These are phyloP conservation scores for Acmispon strigosus DNA, from an alignment of 306 rosid genomes.

Conservation along the genomic window DNA sequence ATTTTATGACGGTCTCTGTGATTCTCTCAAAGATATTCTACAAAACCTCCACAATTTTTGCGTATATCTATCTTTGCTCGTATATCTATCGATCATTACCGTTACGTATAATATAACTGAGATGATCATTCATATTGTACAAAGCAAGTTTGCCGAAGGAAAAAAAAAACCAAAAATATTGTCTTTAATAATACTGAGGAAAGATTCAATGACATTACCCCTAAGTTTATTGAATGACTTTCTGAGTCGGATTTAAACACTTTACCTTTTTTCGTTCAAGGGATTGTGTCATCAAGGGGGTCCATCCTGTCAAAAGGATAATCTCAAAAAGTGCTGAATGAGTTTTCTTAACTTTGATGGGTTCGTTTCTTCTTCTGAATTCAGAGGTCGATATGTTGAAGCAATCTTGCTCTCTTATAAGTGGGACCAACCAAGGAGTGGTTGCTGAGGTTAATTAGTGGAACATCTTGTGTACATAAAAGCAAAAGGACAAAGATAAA, in stretches of 20 bases:
- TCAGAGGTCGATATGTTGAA: conserved; percentile 15
- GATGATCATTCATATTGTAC: background rate
- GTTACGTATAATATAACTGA: no score
- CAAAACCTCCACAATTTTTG: no score
- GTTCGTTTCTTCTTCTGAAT: conserved; percentile 8
- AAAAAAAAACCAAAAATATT: background rate
- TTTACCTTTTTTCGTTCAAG: conserved; percentile 30
- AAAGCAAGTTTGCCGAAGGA: background rate
- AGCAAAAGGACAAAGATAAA: conserved; percentile 17
- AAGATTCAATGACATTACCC: background rate
- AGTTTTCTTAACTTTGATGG: conserved; percentile 21
- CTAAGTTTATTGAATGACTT: conserved; percentile 46
- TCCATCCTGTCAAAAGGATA: conserved; percentile 22
- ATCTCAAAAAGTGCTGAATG: conserved; percentile 28
- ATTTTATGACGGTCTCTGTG: no score
- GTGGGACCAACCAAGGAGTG: conserved; percentile 31
- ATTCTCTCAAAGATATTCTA: no score
- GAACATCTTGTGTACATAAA: conserved; percentile 12
- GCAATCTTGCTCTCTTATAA: background rate
- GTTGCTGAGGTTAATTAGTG: conserved; percentile 12
- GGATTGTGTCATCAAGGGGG: conserved; percentile 44
- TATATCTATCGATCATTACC: no score
- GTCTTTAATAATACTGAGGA: no score
- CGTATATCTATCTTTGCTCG: no score
- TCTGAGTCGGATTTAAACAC: conserved; percentile 50